A percentile compares a stretch with the other conserved stretches of the same genome.
Conservation (phyloP, 2,329 filamentous ascomycete species). For the Diaporthe longicolla region DNA sequence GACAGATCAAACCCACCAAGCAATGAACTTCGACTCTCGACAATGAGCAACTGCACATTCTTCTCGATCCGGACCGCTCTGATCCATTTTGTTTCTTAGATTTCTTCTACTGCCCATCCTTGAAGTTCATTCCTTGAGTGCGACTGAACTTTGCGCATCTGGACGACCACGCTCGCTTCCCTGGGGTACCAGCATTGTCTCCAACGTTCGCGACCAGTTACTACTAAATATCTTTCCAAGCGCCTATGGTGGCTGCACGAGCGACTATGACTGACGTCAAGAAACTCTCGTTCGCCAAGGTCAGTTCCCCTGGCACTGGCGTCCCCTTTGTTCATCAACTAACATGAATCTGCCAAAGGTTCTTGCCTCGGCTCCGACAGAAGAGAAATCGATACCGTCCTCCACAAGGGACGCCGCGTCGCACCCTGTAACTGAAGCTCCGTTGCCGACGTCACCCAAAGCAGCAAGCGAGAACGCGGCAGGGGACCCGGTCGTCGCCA, state of each 20-base stretch:
- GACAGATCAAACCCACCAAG: slow-evolving; percentile 44
- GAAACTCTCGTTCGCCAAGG: slow-evolving; percentile 84
- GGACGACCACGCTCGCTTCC: slow-evolving; percentile 45
- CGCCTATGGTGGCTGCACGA: slow-evolving; percentile 63
- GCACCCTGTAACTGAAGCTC: not conserved
- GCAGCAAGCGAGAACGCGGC: not conserved
- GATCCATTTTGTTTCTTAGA: slow-evolving; percentile 70
- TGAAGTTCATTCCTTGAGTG: slow-evolving; percentile 42
- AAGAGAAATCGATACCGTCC: slow-evolving; percentile 54
- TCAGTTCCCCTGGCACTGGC: slow-evolving; percentile 54
- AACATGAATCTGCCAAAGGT: slow-evolving; percentile 41
- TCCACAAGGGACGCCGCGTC: slow-evolving; percentile 44
- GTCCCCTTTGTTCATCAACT: slow-evolving; percentile 27
- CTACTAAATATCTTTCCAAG: slow-evolving; percentile 45
- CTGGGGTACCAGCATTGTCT: slow-evolving; percentile 47
- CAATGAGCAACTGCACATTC: slow-evolving; percentile 69
- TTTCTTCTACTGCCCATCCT: slow-evolving; percentile 48
- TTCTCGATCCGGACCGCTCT: slow-evolving; percentile 66
- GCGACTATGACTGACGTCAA: slow-evolving; percentile 61
- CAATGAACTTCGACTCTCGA: slow-evolving; percentile 60
- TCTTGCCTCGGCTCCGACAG: slow-evolving; percentile 45
- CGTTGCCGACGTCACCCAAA: slow-evolving; percentile 25
- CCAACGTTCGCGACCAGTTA: slow-evolving; percentile 47
- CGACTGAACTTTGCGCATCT: slow-evolving; percentile 38
- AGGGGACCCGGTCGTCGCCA: not conserved